These are phyloP conservation scores for Datisca glomerata DNA, from an alignment of 306 rosid genomes.

Conservation along the genomic window DNA sequence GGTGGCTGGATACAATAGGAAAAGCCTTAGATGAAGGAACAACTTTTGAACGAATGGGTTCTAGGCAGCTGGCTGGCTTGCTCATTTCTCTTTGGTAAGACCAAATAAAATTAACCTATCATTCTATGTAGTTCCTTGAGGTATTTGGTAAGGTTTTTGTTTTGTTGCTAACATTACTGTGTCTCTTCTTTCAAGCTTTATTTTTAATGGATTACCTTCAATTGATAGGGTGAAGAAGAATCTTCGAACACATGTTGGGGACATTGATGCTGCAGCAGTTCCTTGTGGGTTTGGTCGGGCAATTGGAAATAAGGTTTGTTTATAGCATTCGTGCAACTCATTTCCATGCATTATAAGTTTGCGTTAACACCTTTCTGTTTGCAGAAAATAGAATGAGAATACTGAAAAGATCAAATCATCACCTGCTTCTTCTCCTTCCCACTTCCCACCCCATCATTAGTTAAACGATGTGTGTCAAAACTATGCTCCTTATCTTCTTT, in stretches of 20 bases:
- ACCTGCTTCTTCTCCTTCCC: no score
- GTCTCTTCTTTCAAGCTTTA: no score
- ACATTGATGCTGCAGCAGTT: conserved; percentile 89
- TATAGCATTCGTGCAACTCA: no score
- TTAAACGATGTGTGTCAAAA: no score
- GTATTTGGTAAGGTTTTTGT: no score
- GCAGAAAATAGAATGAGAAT: background rate
- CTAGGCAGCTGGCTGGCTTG: conserved; percentile 98
- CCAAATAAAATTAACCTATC: no score
- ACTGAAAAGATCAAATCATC: no score
- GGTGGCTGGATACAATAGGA: conserved; percentile 97
- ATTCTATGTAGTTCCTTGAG: no score
- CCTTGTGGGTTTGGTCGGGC: conserved; percentile 99
- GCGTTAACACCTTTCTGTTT: background rate
- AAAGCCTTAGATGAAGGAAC: conserved; percentile 84
- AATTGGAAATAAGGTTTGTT: conserved; percentile 91
- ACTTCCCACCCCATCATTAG: no score
- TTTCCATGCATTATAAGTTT: background rate
- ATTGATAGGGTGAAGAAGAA: conserved; percentile 78
- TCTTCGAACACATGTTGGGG: conserved; percentile 90
- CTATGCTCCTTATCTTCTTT: no score
- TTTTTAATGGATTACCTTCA: conserved; percentile 25
- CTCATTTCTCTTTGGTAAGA: conserved; percentile 98
- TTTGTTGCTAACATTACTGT: no score
- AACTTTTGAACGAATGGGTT: conserved; percentile 95